phyloP scores from a whole-genome alignment of 441 rosid species.

The Croton setiger region DNA sequence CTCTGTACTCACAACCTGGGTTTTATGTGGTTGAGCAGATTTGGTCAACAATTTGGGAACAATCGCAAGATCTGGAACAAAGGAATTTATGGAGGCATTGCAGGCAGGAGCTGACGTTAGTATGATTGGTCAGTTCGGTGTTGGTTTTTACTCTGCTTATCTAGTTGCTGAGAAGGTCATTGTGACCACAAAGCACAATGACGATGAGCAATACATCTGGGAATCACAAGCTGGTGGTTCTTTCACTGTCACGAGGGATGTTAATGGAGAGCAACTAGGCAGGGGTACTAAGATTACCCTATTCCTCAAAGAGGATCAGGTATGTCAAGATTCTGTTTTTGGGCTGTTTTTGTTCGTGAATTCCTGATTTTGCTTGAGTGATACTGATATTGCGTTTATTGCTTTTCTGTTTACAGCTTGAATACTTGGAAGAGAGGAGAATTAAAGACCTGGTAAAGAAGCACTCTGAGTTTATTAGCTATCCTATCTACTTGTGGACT shows the following conservation, averaged over 20 bases:
- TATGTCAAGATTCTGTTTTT: background rate
- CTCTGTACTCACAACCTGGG: background rate
- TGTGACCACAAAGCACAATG: slow-evolving; percentile 76
- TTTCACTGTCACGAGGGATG: slow-evolving; percentile 80
- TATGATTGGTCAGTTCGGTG: slow-evolving; percentile 98
- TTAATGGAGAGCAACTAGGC: slow-evolving; percentile 69
- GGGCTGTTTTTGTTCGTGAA: too few species aligned
- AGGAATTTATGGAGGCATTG: slow-evolving; percentile 95
- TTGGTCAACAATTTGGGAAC: slow-evolving; percentile 94
- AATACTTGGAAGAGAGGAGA: slow-evolving; percentile 83
- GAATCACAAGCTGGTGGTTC: slow-evolving; percentile 98
- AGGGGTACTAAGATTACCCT: slow-evolving; percentile 89
- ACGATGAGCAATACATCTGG: slow-evolving; percentile 85
- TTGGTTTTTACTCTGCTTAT: slow-evolving; percentile 91
- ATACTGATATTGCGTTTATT: background rate
- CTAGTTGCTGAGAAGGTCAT: slow-evolving; percentile 83
- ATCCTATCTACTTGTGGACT: slow-evolving; percentile 77
- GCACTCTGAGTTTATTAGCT: slow-evolving; percentile 93
- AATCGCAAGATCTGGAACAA: slow-evolving; percentile 94
- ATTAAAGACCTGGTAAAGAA: slow-evolving; percentile 89
- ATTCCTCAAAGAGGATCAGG: slow-evolving; percentile 82
- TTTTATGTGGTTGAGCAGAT: slow-evolving; percentile 29
- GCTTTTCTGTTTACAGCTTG: slow-evolving; percentile 36
- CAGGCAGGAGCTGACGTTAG: slow-evolving; percentile 96
- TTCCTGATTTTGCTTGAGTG: background rate